Conservation (phyloP, 345 rosid species). For the Melaleuca quinquenervia region DNA sequence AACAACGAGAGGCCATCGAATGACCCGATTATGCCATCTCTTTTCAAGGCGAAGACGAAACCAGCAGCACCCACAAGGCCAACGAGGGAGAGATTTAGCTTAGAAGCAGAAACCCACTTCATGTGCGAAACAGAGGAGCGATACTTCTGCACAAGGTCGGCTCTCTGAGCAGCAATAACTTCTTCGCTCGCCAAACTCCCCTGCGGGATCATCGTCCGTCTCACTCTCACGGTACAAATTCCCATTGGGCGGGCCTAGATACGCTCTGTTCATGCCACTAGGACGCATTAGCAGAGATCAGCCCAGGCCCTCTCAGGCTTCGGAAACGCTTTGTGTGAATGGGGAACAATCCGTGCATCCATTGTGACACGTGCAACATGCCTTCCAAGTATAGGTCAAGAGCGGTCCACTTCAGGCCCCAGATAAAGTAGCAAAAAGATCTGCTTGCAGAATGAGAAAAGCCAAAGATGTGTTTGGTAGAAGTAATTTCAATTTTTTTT, state of each 20-base stretch:
- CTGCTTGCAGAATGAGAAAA: neutral
- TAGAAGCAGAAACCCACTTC: conserved; percentile 27
- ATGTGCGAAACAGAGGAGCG: neutral
- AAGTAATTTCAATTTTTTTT: neutral
- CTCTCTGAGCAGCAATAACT: neutral
- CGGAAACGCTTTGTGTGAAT: neutral
- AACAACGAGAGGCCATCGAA: conserved; percentile 13
- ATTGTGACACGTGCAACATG: neutral
- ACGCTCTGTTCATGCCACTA: neutral
- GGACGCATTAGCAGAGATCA: neutral
- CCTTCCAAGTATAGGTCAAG: neutral
- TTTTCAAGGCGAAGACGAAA: conserved; percentile 30
- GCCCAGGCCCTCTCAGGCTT: neutral
- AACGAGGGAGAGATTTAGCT: conserved; percentile 32
- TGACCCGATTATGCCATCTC: conserved; percentile 24
- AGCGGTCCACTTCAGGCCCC: neutral
- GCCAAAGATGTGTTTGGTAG: neutral
- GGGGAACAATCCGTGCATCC: neutral
- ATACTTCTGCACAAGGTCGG: neutral
- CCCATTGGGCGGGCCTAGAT: neutral
- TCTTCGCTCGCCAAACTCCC: neutral
- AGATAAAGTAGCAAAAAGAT: neutral
- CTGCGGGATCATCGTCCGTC: neutral
- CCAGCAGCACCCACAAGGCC: conserved; percentile 46
- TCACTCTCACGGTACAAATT: neutral